Evolutionary conservation across 2,329 filamentous ascomycete genomes (phyloP).

Genomic region (Monosporascus sp.): DNA sequence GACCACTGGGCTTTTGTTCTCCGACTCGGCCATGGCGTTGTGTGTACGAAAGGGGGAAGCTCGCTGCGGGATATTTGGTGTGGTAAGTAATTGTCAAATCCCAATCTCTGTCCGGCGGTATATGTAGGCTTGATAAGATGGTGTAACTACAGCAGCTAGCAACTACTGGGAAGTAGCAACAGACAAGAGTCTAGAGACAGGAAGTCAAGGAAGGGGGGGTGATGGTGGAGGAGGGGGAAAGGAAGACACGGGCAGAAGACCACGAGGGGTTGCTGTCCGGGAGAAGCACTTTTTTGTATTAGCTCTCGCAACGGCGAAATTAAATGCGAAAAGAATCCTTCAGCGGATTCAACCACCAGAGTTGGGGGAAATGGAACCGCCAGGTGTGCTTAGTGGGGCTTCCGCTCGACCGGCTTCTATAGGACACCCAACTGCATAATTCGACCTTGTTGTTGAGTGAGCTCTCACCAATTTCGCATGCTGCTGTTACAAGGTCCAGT

Average conservation of each 20-base stretch:
- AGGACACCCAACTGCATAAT: too few relatives aligned
- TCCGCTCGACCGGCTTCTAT: neutral
- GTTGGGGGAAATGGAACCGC: neutral
- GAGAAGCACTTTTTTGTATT: neutral
- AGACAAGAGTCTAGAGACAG: neutral
- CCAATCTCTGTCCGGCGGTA: neutral
- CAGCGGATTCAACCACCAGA: neutral
- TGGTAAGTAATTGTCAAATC: neutral
- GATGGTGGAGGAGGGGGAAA: neutral
- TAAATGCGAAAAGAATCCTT: neutral
- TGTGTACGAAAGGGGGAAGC: slow-evolving; percentile 9
- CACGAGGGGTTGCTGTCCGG: neutral
- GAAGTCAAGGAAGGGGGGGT: neutral
- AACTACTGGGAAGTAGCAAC: neutral
- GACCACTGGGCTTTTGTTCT: slow-evolving; percentile 55
- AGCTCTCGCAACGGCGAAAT: neutral
- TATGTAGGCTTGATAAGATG: too few relatives aligned
- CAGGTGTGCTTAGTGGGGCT: neutral
- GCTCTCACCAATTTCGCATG: too few relatives aligned
- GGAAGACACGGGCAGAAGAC: neutral
- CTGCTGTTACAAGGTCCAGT: too few relatives aligned
- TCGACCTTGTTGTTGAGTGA: neutral
- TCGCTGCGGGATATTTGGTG: slow-evolving; percentile 13
- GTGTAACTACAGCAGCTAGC: neutral
- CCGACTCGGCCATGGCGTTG: slow-evolving; percentile 38